Evolutionary conservation across 2,329 filamentous ascomycete species (phyloP).

Genomic region (Xylaria sp.): DNA sequence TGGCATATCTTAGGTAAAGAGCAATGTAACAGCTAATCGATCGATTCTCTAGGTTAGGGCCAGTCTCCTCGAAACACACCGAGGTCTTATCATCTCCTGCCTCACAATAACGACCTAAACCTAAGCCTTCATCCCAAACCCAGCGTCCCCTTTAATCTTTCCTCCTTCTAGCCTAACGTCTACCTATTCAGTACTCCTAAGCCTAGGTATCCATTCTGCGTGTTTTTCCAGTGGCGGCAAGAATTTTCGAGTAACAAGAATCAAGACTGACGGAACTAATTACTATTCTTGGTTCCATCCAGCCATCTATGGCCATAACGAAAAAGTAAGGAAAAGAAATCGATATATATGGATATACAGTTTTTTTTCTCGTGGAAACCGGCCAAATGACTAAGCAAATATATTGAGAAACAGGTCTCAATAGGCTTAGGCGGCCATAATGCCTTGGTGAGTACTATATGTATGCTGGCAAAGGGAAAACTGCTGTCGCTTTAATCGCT

Average conservation of each 20-base stretch:
- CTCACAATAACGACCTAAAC: background rate
- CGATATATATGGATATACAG: conserved; percentile 17
- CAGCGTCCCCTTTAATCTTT: background rate
- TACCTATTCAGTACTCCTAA: conserved; percentile 20
- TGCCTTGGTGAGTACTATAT: conserved; percentile 17
- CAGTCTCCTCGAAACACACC: conserved; percentile 1
- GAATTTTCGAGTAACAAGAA: conserved; percentile 16
- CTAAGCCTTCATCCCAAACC: background rate
- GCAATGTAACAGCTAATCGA: conserved; percentile 22
- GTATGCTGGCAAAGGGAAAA: conserved; percentile 29
- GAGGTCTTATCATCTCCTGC: background rate
- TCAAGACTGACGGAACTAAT: background rate
- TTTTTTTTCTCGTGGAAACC: conserved; percentile 6
- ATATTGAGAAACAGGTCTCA: conserved; percentile 16
- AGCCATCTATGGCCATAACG: background rate
- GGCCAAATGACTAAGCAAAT: conserved; percentile 23
- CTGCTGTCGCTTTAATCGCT: conserved; percentile 29
- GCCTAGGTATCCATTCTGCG: conserved; percentile 13
- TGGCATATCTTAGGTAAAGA: background rate
- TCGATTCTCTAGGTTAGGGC: conserved; percentile 23
- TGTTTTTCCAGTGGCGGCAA: conserved; percentile 17
- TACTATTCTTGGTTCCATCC: conserved; percentile 12
- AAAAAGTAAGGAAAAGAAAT: background rate
- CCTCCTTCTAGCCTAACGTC: conserved; percentile 1
- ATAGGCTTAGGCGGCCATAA: conserved; percentile 14